Evolutionary conservation across 768 basidiomycete species (phyloP), one percentile per base, ranked within the genome.

Genomic region (Termitomyces sp.): DNA sequence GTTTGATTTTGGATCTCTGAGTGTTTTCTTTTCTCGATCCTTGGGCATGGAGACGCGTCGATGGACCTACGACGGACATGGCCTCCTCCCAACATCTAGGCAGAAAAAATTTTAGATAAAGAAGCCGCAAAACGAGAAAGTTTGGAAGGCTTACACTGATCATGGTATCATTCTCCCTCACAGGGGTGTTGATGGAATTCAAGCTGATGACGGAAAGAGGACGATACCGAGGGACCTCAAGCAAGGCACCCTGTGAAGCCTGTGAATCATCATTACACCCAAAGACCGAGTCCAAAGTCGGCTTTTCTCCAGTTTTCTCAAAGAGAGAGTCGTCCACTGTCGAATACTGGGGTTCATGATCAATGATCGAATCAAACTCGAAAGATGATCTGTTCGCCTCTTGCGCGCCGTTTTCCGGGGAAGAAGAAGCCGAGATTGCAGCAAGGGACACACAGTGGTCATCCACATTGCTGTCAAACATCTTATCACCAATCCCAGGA

Each of bases 401-500:
- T 29, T 63, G 63, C 13, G 64, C 57, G 13, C 69, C 64, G 54
- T 80, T 81, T 47, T 78, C 79, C 0, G 79, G 67, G 1, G 88
- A 87, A 0, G 89, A 90, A 0, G 88, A 90, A 0, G 81, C 86
- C 0, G 85, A 81, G 59, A 91, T 89, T 0, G 87, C 73, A 0
- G 77, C 67, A 28, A 91, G 75, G 0, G 86, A 81, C 58, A 80
- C 76, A 1, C 77, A 80, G 48, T 75, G 78, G 36, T 82, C 82
- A 7, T 63, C 68, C 20, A 65, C 67, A n/a, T 20, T 34, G 18
- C 34, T 31, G 8, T 54, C 85, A 60, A 93, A 88, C 91, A 93
- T 93, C 79, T 92, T 93, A 69, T 93, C 91, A 1, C 91, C 90
- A 4, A 92, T 68, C 3, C 85, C 88, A 2, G 91, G 91, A 10